Base-by-base conservation (phyloP, 805 yeast genomes). In the Schwanniomyces polymorphus region DNA sequence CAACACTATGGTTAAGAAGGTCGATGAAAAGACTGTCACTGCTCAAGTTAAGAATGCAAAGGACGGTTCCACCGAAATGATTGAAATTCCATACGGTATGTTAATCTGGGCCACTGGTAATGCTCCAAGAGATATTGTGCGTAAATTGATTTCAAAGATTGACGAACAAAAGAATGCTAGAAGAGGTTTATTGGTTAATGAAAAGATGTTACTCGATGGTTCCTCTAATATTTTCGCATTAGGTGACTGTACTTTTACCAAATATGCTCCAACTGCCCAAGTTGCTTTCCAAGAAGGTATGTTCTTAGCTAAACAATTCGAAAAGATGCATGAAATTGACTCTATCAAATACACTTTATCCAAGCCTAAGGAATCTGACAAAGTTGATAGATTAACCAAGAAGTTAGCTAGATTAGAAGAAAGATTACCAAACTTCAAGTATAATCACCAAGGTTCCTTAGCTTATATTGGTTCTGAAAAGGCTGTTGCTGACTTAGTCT, bases 21-120 rank as follows among this genome's bases (percentile, higher is more conserved):
- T 92, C 51, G 86, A 85, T 61, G 82, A 77, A 52, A 82, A 79
- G 59, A 72, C 75, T 44, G 89, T 91, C 56, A 75, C 78, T 56
- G 96, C 92, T 33, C 81, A 79, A 60, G 81, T 76, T 47, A 88
- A 87, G 56, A 70, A 76, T 33, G 79, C 81, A 34, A 59, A 64
- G 49, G 84, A 84, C 54, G 96, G 96, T 18, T 63, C 84, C 9
- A 73, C 84, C 52, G 81, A 80, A 47, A 69, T 64, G 60, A 64
- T 75, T 34, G 84, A 79, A 42, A 76, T 91, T 60, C 97, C 97
- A 42, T 91, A 91, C 65, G 98, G 98, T 64, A 78, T 90, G 58
- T 78, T 91, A 56, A 95, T 91, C 53, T 91, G 98, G 98, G 97
- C 97, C 49, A 91, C 97, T 52, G 98, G 98, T 73, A 91, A 91